Evolutionary conservation across 768 basidiomycete genomes (phyloP), one percentile per base, ranked within the genome.

Genomic region (Cytidiella melzeri): DNA sequence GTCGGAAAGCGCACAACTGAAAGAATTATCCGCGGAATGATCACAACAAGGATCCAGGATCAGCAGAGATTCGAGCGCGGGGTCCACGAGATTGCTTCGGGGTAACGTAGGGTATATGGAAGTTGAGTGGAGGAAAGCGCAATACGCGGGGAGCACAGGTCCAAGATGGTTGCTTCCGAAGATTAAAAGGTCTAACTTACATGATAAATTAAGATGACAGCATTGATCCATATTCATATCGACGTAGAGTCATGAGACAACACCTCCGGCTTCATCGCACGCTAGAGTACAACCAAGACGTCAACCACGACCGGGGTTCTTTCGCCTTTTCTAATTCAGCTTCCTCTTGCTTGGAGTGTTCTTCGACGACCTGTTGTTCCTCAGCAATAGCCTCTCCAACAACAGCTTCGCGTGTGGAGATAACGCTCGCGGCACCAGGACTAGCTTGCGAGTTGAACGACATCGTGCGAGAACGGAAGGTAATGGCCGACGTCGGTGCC

Each of bases 321-420:
- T 65, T 69, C 19, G 70, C 66, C 53, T 73, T 73, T 51, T 70
- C 66, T 28, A 70, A 75, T 55, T 80, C 75, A 9, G 68, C 70
- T 56, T 77, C 66, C 63, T 86, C 84, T 41, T 74, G 73, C 56
- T 78, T 72, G 43, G 80, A 57, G 40, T 77, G 68, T 54, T 78
- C 71, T 26, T 71, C 70, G 23, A 77, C 66, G 4, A 76, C 83
- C 13, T 76, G 69, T 51, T 76, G 71, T 64, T 87, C 86, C 61
- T 89, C 85, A 34, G 79, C 83, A 36, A 86, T 70, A 37, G 84
- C 78, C 56, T 88, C 86, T 41, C 77, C 74, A 44, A 76, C 70
- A 37, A 87, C 81, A 9, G 84, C 86, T 52, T 82, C 73, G 7
- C 76, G 75, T 3, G 80, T 70, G 13, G 81, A 73, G n/a, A 84